phyloP scores from a whole-genome alignment of 208 protist genomes.

The Zelonia costaricensis region DNA sequence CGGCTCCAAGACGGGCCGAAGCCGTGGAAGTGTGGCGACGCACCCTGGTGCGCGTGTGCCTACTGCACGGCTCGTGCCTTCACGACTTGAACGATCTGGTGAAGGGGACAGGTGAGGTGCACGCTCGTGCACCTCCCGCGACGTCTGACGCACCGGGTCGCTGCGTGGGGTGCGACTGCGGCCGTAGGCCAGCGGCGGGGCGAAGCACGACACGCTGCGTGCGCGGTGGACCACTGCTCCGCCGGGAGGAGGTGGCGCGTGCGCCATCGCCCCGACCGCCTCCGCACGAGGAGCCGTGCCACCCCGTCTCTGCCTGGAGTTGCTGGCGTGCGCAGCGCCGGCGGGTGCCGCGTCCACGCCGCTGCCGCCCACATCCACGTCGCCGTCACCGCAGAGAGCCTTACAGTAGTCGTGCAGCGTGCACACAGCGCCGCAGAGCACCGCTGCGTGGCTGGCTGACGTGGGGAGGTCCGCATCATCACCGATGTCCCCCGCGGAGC shows the following conservation, averaged over 20 bases:
- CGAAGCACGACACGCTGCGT: neutral
- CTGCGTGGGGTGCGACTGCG: neutral
- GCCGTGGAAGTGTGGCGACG: too few species aligned
- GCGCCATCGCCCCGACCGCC: too few species aligned
- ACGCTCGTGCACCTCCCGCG: neutral
- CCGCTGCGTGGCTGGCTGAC: neutral
- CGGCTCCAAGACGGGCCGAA: too few species aligned
- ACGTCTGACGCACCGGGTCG: too few species aligned
- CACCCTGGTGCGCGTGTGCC: too few species aligned
- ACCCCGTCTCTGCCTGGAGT: too few species aligned
- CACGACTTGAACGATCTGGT: too few species aligned
- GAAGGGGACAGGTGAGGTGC: too few species aligned
- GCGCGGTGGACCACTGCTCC: neutral
- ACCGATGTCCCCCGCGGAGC: neutral
- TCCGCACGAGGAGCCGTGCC: too few species aligned
- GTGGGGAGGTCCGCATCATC: neutral
- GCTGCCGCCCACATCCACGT: neutral
- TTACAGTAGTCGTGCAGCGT: constrained; percentile 20
- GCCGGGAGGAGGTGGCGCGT: too few species aligned
- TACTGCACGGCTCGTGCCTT: too few species aligned
- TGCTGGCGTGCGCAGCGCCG: too few species aligned
- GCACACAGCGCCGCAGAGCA: constrained; percentile 20
- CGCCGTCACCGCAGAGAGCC: neutral
- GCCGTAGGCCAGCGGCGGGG: neutral
- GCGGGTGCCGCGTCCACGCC: neutral